These are phyloP conservation scores for Candida sojae DNA, from an alignment of 1,139 yeast genomes.

Conservation along the genomic window DNA sequence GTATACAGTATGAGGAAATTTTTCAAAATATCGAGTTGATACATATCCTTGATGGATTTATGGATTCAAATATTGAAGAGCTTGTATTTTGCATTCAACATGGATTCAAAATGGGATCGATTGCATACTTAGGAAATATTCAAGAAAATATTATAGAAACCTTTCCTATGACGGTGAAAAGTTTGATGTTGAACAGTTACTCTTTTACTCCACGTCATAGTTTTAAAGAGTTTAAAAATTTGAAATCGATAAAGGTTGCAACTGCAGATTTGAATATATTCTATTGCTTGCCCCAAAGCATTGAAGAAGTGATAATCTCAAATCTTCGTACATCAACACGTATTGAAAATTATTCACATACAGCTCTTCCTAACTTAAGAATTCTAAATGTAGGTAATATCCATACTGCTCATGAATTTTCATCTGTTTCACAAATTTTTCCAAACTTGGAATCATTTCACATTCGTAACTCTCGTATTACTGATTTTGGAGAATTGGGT, in stretches of 20 bases:
- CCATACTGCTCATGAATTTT: background rate
- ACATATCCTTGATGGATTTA: background rate
- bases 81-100: background rate
- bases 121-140: background rate
- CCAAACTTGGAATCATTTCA: background rate
- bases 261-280: background rate
- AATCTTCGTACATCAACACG: background rate
- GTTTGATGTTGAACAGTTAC: background rate
- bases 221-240: background rate
- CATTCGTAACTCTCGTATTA: background rate
- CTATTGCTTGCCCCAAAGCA: background rate
- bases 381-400: background rate
- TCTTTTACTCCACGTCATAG: background rate
- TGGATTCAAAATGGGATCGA: background rate
- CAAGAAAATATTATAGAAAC: background rate
- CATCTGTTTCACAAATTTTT: background rate
- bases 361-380: background rate
- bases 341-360: background rate
- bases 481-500: background rate
- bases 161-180: background rate
- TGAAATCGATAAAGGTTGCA: background rate
- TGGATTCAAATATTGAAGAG: background rate
- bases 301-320: background rate
- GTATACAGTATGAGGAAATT: background rate
- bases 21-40: background rate